Base-by-base conservation (phyloP, 129 eudicot genomes). In the Smallanthus sonchifolius region DNA sequence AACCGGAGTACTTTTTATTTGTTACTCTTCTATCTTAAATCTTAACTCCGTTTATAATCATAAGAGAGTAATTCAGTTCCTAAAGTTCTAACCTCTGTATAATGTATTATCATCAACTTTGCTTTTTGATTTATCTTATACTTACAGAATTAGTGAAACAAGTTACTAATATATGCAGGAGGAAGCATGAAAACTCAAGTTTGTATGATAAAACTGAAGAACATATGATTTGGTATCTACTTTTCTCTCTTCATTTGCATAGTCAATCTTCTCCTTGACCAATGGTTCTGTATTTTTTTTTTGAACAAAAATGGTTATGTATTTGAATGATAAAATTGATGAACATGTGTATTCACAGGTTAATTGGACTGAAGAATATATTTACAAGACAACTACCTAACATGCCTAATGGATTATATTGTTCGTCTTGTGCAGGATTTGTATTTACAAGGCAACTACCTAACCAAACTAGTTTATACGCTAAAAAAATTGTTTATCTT, bases 341-440 rank as follows among this genome's bases (percentile, higher is more conserved):
- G 1, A 24, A 24, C 30, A 24, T 24, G 30, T 24, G 30, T 24
- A 24, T 24, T 24, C 1, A 36, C 84, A 93, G 97, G 98, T 61
- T 93, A 75, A 90, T 93, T 81, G 98, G 98, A 78, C 81, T 93
- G 92, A 93, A 93, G 81, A 90, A 93, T 78, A 90, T 93, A 66
- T 90, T 93, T 86, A 85, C 95, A 48, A 83, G 91, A 73, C 98
- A 93, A 76, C 84, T 93, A 66, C 98, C 98, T 20, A 93, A 93
- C 85, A 93, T 93, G 98, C 98, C 98, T 2, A 93, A 86, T n/a
- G 95, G 98, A 93, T 74, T 93, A 90, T 84, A 93, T 93, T 81
- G 98, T 93, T 79, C 98, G 97, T 69, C 95, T 93, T 67, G 85
- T 93, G 68, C 90, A 90, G 98, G 97, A 93, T 83, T 24, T 24